Percentiles rank a stretch among this genome's conserved stretches.
These are phyloP conservation scores for Endocalyx cinctus DNA, from an alignment of 2,329 filamentous ascomycete genomes.

Conservation along the genomic window DNA sequence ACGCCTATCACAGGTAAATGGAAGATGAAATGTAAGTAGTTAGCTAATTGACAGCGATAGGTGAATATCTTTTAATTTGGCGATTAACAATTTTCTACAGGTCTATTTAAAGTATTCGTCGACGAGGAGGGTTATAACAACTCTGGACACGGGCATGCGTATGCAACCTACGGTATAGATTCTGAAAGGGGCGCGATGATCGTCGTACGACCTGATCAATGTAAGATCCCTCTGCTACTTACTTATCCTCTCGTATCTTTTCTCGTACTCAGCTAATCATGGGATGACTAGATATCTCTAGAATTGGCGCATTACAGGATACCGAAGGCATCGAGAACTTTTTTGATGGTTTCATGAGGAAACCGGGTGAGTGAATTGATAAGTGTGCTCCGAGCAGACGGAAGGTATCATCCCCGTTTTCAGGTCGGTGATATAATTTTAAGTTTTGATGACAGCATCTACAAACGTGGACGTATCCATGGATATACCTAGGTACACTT, in stretches of 20 bases:
- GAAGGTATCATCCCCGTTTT: no score
- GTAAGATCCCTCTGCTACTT: no score
- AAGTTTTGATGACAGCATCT: no score
- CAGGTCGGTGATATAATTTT: no score
- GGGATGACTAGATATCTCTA: slow-evolving; percentile 20
- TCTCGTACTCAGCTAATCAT: not conserved
- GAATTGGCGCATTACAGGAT: slow-evolving; percentile 14
- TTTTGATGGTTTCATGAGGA: slow-evolving; percentile 18
- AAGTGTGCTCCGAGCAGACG: no score
- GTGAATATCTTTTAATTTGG: no score
- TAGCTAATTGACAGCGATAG: not conserved
- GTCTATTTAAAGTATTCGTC: slow-evolving; percentile 54
- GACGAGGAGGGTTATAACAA: slow-evolving; percentile 53
- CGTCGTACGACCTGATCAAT: slow-evolving; percentile 58
- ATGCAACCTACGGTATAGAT: slow-evolving; percentile 51
- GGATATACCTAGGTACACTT: no score
- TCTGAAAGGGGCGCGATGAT: slow-evolving; percentile 40
- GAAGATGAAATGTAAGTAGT: slow-evolving; percentile 44
- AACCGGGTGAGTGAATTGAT: no score
- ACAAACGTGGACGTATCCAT: no score
- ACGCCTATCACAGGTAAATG: slow-evolving; percentile 51
- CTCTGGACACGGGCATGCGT: slow-evolving; percentile 52
- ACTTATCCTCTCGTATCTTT: not conserved
- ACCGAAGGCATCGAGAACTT: slow-evolving; percentile 13
- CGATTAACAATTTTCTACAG: no score